These are phyloP conservation scores for Solanum bukasovii DNA, from an alignment of 257 asterid genomes.

Conservation along the genomic window DNA sequence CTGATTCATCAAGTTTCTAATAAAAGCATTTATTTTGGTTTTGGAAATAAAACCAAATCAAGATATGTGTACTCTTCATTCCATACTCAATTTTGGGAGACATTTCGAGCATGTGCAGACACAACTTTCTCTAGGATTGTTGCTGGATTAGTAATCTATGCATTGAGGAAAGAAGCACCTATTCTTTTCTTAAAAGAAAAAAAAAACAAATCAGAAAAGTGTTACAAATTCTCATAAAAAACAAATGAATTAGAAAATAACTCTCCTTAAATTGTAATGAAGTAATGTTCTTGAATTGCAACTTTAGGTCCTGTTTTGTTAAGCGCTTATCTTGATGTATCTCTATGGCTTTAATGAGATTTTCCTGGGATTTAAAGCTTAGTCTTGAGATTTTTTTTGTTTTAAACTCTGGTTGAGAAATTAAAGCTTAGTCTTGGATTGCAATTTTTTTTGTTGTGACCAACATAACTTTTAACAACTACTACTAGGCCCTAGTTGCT, in stretches of 20 bases:
- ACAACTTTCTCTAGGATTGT: not conserved
- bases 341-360: not conserved
- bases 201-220: not conserved
- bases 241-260: not conserved
- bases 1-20: not conserved
- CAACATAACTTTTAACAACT: not conserved
- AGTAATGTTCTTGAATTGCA: not conserved
- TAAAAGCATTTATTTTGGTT: not conserved
- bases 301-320: not conserved
- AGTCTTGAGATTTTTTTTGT: not conserved
- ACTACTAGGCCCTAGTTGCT: not conserved
- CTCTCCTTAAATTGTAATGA: not conserved
- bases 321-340: not conserved
- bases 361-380: not conserved
- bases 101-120: not conserved
- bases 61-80: not conserved
- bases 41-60: not conserved
- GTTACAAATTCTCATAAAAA: not conserved
- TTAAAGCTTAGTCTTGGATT: not conserved
- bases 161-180: not conserved
- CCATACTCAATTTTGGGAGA: not conserved
- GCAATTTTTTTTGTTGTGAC: not conserved
- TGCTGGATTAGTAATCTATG: not conserved
- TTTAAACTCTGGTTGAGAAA: not conserved
- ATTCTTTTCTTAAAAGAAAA: not conserved